These are phyloP conservation scores for Cercospora zeae-maydis DNA, from an alignment of 2,329 filamentous ascomycete species.

Conservation along the genomic window DNA sequence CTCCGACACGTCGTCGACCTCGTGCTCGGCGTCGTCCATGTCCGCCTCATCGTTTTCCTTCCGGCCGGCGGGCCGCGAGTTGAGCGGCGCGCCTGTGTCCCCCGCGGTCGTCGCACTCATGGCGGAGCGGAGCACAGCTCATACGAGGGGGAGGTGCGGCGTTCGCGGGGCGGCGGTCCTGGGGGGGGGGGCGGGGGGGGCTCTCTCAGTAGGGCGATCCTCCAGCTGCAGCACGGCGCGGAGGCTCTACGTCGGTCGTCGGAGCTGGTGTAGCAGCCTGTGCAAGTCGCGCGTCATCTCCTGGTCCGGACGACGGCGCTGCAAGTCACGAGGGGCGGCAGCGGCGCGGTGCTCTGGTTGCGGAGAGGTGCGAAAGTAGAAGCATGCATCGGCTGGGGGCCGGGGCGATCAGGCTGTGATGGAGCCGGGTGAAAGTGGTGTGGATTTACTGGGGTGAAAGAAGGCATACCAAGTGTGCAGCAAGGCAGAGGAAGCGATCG, in stretches of 20 bases:
- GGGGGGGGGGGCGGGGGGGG: no score
- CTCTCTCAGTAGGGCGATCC: background rate
- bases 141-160: slow-evolving; percentile 1
- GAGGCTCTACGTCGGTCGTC: slow-evolving; percentile 14
- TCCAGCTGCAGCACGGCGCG: slow-evolving; percentile 3
- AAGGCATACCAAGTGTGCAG: no score
- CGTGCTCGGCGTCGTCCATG: slow-evolving; percentile 29
- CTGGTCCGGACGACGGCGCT: slow-evolving; percentile 8
- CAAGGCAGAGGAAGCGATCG: background rate
- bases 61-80: slow-evolving; percentile 15
- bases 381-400: background rate
- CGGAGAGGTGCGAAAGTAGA: background rate
- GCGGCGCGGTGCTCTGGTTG: background rate
- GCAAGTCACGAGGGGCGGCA: background rate
- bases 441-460: no score
- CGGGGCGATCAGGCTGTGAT: background rate
- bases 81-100: slow-evolving; percentile 10
- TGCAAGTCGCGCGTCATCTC: slow-evolving; percentile 23
- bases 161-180: slow-evolving; percentile 2
- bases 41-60: slow-evolving; percentile 19
- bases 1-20: slow-evolving; percentile 25
- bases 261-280: slow-evolving; percentile 23
- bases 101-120: slow-evolving; percentile 14
- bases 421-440: background rate
- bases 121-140: background rate